Percentiles rank a stretch among this genome's conserved stretches.
phyloP scores from a whole-genome alignment of 371 early-diverging fungal genomes.

The Mortierella sp. region DNA sequence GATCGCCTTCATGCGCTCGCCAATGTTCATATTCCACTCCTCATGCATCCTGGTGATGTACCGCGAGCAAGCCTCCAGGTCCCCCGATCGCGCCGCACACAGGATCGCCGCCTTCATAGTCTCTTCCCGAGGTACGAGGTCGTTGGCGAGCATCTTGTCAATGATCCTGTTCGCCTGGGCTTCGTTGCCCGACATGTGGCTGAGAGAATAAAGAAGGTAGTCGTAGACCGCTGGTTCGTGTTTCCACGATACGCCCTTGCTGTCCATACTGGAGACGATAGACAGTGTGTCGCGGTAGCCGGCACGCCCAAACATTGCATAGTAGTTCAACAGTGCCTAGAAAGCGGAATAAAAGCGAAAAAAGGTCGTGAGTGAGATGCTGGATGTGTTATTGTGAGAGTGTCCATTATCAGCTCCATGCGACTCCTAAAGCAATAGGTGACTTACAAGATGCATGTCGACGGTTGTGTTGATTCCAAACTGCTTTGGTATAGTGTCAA shows the following conservation, averaged over 20 bases:
- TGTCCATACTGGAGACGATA: constrained; percentile 23
- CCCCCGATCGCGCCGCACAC: constrained; percentile 50
- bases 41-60: constrained; percentile 47
- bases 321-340: constrained; percentile 33
- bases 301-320: constrained; percentile 27
- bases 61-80: constrained; percentile 34
- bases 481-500: constrained; percentile 24
- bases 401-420: too few species aligned
- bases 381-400: not conserved
- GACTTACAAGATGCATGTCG: constrained; percentile 43
- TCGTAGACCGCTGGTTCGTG: constrained; percentile 36
- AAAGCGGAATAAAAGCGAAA: not conserved
- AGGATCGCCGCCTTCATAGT: constrained; percentile 49
- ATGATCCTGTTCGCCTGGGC: constrained; percentile 20
- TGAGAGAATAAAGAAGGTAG: constrained; percentile 28
- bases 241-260: constrained; percentile 26
- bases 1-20: constrained; percentile 49
- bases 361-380: too few species aligned
- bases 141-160: constrained; percentile 35
- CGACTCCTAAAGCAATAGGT: too few species aligned
- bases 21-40: constrained; percentile 33
- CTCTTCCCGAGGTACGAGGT: constrained; percentile 35
- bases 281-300: constrained; percentile 25
- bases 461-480: constrained; percentile 40
- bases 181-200: constrained; percentile 29